Evolutionary conservation across 345 rosid species (phyloP).

Genomic region (Populus alba): DNA sequence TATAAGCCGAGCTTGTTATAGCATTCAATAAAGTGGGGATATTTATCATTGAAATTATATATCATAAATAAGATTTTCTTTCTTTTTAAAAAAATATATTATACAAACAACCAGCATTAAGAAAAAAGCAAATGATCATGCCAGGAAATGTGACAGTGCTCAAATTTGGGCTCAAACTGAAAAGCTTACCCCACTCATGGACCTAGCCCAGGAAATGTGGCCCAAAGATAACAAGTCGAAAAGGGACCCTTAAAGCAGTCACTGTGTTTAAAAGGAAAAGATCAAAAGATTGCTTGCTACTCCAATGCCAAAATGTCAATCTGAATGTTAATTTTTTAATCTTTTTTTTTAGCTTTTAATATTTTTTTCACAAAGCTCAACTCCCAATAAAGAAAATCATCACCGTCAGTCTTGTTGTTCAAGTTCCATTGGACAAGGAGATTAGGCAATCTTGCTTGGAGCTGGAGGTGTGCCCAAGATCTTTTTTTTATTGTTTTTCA

Average conservation of each 20-base stretch:
- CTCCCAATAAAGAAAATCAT: neutral
- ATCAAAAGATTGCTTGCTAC: neutral
- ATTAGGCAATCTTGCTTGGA: neutral
- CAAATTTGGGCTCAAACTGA: neutral
- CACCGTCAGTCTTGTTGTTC: neutral
- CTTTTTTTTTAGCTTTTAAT: too few relatives aligned
- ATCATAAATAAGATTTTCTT: neutral
- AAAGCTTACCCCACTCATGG: neutral
- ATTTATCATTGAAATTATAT: too few relatives aligned
- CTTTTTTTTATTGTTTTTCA: too few relatives aligned
- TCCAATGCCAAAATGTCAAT: neutral
- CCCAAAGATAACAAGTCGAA: neutral
- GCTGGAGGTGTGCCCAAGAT: neutral
- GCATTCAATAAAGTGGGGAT: neutral
- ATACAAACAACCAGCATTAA: too few relatives aligned
- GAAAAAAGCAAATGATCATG: too few relatives aligned
- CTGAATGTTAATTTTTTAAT: neutral
- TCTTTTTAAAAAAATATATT: too few relatives aligned
- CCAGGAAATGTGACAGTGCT: too few relatives aligned
- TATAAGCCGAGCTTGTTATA: too few relatives aligned
- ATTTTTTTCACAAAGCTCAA: neutral
- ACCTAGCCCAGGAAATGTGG: neutral
- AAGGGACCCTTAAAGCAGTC: neutral
- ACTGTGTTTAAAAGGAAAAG: neutral
- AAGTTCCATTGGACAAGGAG: neutral